Conservation (phyloP, 2,329 filamentous ascomycete species). For the Botrytis fragariae region DNA sequence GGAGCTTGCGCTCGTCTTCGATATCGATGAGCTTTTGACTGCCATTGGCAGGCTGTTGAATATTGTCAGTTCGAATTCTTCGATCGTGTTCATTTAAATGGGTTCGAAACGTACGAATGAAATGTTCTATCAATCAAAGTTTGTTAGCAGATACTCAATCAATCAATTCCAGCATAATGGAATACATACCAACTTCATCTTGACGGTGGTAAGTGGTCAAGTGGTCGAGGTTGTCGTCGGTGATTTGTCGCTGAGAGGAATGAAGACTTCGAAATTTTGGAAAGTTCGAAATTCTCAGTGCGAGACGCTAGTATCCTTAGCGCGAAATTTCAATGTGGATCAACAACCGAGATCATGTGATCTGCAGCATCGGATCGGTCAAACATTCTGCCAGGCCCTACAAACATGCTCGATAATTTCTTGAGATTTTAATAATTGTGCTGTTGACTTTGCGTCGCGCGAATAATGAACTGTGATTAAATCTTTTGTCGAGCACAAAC, state of each 20-base stretch:
- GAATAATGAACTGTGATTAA: neutral
- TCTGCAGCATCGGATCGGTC: neutral
- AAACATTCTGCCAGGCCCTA: neutral
- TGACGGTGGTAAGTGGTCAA: constrained; percentile 26
- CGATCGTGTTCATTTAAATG: constrained; percentile 5
- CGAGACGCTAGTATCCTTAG: constrained; percentile 16
- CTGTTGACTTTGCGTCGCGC: neutral
- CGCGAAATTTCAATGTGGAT: constrained; percentile 1
- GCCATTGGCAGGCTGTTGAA: constrained; percentile 79
- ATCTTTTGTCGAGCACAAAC: neutral
- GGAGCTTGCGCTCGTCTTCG: constrained; percentile 99
- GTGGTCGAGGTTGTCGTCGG: constrained; percentile 22
- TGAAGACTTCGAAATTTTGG: constrained; percentile 11
- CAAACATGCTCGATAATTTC: neutral
- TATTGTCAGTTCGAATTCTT: constrained; percentile 27
- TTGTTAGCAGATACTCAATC: constrained; percentile 29
- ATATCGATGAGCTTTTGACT: constrained; percentile 99
- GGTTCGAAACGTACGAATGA: constrained; percentile 36
- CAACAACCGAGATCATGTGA: constrained; percentile 18
- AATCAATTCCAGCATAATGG: neutral
- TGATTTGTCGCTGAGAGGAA: constrained; percentile 20
- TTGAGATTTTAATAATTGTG: neutral
- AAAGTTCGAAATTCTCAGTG: constrained; percentile 18
- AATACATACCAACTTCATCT: constrained; percentile 39
- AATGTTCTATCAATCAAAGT: constrained; percentile 33